Evolutionary conservation across 305 asterid species (phyloP).

Genomic region (Fraxinus angustifolia): DNA sequence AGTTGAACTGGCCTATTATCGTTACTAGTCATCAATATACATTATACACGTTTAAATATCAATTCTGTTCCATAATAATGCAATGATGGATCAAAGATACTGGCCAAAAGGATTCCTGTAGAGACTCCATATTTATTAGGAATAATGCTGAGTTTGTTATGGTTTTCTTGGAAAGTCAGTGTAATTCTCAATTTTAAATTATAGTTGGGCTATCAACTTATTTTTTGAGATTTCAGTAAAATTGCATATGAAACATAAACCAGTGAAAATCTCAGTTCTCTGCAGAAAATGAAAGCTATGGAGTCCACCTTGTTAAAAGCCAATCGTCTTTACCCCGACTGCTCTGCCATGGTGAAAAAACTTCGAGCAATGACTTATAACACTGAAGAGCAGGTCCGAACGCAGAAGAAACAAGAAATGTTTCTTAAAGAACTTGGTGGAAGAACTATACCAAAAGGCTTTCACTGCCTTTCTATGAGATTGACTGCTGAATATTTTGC

Average conservation of each 20-base stretch:
- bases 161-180: neutral
- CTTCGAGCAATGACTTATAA: constrained; percentile 81
- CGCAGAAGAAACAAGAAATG: constrained; percentile 58
- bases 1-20: neutral
- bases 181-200: neutral
- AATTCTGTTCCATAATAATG: neutral
- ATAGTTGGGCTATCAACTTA: neutral
- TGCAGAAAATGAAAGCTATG: constrained; percentile 94
- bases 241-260: constrained; percentile 26
- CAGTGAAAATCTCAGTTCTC: constrained; percentile 53
- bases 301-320: constrained; percentile 69
- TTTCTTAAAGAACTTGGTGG: constrained; percentile 79
- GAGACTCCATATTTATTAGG: neutral
- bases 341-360: constrained; percentile 74
- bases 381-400: constrained; percentile 75
- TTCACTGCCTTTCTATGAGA: constrained; percentile 88
- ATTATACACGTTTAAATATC: neutral
- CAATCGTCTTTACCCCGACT: constrained; percentile 69
- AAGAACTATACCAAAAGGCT: constrained; percentile 84
- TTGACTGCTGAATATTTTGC: constrained; percentile 78
- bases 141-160: neutral
- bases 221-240: constrained; percentile 7
- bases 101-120: neutral
- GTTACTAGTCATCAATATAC: neutral
- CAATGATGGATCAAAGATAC: neutral